Evolutionary conservation across 1,284 basidiomycete genomes (phyloP).

Genomic region (Sporisorium scitamineum): DNA sequence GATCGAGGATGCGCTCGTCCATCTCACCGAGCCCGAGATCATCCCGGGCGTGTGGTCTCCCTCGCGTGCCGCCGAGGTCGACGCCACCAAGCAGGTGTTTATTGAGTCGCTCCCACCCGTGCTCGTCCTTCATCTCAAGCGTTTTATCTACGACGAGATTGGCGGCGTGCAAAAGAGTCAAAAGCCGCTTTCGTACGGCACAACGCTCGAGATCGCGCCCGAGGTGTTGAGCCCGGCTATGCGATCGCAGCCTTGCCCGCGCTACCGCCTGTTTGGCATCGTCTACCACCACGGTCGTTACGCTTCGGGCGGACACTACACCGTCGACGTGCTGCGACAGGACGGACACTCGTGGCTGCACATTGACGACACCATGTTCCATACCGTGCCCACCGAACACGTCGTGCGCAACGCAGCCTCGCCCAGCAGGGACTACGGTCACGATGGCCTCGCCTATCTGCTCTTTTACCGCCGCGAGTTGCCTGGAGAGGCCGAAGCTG

Average conservation of each 20-base stretch:
- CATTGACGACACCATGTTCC: constrained; percentile 82
- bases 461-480: constrained; percentile 78
- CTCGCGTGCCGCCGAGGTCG: constrained; percentile 72
- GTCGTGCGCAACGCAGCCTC: constrained; percentile 75
- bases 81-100: constrained; percentile 87
- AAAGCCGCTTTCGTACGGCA: constrained; percentile 83
- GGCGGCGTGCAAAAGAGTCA: constrained; percentile 86
- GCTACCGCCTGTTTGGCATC: constrained; percentile 89
- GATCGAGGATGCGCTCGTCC: constrained; percentile 84
- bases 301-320: constrained; percentile 95
- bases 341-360: constrained; percentile 83
- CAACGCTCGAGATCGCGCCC: constrained; percentile 79
- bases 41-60: constrained; percentile 78
- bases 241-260: constrained; percentile 71
- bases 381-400: constrained; percentile 79
- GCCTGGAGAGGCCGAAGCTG: constrained; percentile 20
- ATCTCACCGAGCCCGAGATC: constrained; percentile 83
- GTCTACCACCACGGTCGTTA: constrained; percentile 93
- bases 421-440: constrained; percentile 61
- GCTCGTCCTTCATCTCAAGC: constrained; percentile 89
- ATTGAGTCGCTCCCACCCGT: constrained; percentile 88
- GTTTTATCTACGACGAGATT: constrained; percentile 89
- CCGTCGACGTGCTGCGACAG: constrained; percentile 87
- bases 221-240: constrained; percentile 54
- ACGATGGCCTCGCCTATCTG: constrained; percentile 78